These are phyloP conservation scores for Prillingera fragicola DNA, from an alignment of 1,284 basidiomycete genomes.

Conservation along the genomic window DNA sequence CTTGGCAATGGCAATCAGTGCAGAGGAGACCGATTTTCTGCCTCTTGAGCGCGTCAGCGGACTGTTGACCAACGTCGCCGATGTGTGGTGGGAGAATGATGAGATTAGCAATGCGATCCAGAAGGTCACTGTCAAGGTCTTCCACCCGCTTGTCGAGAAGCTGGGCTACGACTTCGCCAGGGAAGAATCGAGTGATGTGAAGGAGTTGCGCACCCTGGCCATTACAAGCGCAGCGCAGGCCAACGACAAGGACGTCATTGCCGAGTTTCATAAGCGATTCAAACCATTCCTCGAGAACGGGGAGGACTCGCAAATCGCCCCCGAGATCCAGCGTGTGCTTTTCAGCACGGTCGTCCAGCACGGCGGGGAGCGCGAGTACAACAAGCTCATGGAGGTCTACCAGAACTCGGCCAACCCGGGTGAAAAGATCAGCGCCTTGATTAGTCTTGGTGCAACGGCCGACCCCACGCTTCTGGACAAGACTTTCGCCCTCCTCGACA, in stretches of 20 bases:
- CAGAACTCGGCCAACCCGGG: constrained; percentile 67
- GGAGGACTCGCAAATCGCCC: constrained; percentile 72
- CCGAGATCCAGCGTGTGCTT: constrained; percentile 58
- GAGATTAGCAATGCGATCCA: constrained; percentile 58
- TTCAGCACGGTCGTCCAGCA: constrained; percentile 55
- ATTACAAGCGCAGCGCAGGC: constrained; percentile 62
- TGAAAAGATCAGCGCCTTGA: constrained; percentile 62
- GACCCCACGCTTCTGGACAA: constrained; percentile 51
- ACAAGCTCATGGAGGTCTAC: constrained; percentile 64
- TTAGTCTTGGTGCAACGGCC: constrained; percentile 32
- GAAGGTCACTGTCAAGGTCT: constrained; percentile 63
- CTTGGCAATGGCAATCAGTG: constrained; percentile 62
- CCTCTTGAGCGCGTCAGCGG: constrained; percentile 40
- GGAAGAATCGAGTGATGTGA: constrained; percentile 64
- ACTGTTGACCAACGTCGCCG: constrained; percentile 55
- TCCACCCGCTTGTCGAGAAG: constrained; percentile 68
- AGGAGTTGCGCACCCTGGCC: constrained; percentile 71
- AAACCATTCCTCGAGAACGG: constrained; percentile 61
- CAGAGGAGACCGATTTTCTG: constrained; percentile 61
- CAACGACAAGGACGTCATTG: constrained; percentile 61
- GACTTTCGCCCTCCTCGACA: constrained; percentile 56
- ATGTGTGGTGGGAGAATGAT: constrained; percentile 77
- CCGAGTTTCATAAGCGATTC: constrained; percentile 70
- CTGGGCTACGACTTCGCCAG: constrained; percentile 72
- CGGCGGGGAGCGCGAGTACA: constrained; percentile 72